Percentiles rank a stretch among this genome's conserved stretches.
Conservation (phyloP, 257 asterid genomes). For the Plantago elongata region DNA sequence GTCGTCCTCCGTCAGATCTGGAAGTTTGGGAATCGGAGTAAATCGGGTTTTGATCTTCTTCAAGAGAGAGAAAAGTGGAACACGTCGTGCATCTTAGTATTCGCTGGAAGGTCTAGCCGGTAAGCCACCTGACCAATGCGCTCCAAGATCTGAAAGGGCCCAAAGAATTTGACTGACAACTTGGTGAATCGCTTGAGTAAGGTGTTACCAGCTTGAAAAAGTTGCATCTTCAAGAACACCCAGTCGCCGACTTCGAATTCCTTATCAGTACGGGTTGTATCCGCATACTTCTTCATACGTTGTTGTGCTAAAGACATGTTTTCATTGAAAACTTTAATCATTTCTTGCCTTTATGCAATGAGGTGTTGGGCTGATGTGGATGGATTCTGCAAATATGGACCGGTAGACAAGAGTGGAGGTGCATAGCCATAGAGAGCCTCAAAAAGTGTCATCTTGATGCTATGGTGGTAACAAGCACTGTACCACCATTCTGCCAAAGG, state of each 20-base stretch:
- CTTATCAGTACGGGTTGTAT: not conserved
- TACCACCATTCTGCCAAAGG: too few relatives aligned
- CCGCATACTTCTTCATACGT: not conserved
- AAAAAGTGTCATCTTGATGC: too few relatives aligned
- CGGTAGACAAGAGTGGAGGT: not conserved
- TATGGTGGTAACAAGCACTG: not conserved
- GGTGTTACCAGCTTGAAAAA: not conserved
- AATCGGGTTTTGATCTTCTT: not conserved
- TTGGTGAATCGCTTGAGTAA: not conserved
- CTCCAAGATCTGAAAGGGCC: not conserved
- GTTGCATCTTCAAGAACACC: not conserved
- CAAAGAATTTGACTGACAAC: not conserved
- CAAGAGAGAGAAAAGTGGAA: constrained; percentile 4
- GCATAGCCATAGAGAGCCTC: not conserved
- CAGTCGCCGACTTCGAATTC: not conserved
- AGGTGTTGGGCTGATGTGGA: not conserved
- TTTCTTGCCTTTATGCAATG: not conserved
- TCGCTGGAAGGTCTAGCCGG: not conserved
- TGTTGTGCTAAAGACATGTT: too few relatives aligned
- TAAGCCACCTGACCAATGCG: not conserved
- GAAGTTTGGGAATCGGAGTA: too few relatives aligned
- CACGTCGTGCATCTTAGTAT: not conserved
- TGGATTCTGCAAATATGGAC: too few relatives aligned
- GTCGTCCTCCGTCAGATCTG: too few relatives aligned
- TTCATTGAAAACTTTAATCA: too few relatives aligned